phyloP scores from a whole-genome alignment of 2,329 filamentous ascomycete genomes.

The Triangularia verruculosa region DNA sequence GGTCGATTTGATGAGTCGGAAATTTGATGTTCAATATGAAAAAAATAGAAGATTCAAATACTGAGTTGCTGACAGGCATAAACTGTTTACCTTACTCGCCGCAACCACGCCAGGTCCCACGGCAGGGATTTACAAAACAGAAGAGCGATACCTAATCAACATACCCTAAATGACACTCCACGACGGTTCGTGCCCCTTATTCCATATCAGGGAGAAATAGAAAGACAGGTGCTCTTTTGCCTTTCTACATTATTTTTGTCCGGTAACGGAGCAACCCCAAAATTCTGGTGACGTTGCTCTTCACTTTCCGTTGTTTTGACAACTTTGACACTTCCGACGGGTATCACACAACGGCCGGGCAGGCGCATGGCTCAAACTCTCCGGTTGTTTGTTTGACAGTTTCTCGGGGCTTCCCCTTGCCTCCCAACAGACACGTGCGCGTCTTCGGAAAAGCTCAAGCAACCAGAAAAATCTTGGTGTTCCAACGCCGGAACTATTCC shows the following conservation, averaged over 20 bases:
- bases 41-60: neutral
- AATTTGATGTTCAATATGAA: neutral
- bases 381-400: constrained; percentile 7
- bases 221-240: neutral
- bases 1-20: neutral
- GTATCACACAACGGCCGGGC: constrained; percentile 2
- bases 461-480: neutral
- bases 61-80: neutral
- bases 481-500: neutral
- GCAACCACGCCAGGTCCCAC: neutral
- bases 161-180: neutral
- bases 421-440: neutral
- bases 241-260: neutral
- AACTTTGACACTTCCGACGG: constrained; percentile 6
- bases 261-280: neutral
- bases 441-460: neutral
- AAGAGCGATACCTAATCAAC: neutral
- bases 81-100: neutral
- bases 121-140: neutral
- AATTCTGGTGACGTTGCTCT: neutral
- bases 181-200: neutral
- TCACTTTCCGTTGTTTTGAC: neutral
- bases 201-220: neutral
- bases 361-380: neutral
- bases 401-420: neutral